These are phyloP conservation scores for Trichophyton benhamiae DNA, from an alignment of 2,329 filamentous ascomycete genomes.

Conservation along the genomic window DNA sequence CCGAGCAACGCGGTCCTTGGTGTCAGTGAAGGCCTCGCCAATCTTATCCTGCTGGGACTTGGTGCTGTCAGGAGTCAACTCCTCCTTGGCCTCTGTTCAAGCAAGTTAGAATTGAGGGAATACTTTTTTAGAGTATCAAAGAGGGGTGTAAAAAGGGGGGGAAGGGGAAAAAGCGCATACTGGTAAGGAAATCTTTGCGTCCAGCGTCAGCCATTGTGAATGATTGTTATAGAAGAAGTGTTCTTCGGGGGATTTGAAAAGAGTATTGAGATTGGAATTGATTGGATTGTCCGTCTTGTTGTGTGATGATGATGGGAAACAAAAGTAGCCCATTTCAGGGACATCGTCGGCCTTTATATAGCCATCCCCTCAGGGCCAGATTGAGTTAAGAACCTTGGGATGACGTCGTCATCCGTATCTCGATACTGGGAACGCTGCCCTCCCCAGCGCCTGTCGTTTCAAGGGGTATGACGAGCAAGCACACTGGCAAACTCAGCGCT, in stretches of 20 bases:
- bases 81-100: slow-evolving; percentile 41
- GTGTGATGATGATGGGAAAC: neutral
- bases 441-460: neutral
- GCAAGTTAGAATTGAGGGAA: neutral
- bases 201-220: slow-evolving; percentile 48
- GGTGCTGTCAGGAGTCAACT: slow-evolving; percentile 45
- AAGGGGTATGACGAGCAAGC: neutral
- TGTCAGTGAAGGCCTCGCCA: slow-evolving; percentile 45
- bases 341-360: neutral
- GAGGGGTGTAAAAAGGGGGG: slow-evolving; percentile 6
- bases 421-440: neutral
- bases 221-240: slow-evolving; percentile 1
- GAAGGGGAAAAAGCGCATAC: slow-evolving; percentile 20
- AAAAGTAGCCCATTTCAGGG: neutral
- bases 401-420: neutral
- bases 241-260: neutral
- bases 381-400: neutral
- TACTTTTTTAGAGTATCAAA: neutral
- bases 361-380: neutral
- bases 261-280: neutral
- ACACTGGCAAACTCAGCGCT: neutral
- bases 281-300: neutral
- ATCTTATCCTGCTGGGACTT: slow-evolving; percentile 51
- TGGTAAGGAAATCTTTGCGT: slow-evolving; percentile 50
- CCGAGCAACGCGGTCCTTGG: slow-evolving; percentile 43